phyloP scores from a whole-genome alignment of 2,329 filamentous ascomycete species.

The Cercospora canescens region DNA sequence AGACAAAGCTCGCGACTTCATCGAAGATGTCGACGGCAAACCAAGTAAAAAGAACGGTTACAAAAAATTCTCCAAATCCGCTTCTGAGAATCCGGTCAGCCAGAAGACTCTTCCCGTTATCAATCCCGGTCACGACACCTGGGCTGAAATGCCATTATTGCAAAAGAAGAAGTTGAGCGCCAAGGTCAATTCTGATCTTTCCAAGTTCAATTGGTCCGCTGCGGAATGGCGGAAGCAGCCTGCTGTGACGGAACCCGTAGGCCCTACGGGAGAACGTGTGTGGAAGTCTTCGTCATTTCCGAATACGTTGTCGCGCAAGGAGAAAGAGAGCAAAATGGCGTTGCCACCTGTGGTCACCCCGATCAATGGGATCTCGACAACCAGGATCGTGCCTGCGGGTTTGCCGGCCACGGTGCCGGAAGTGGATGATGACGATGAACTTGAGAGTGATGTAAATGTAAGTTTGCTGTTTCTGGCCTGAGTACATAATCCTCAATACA shows the following conservation, averaged over 20 bases:
- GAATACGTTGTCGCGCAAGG: background rate
- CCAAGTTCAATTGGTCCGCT: constrained; percentile 9
- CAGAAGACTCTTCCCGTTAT: background rate
- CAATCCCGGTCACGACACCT: constrained; percentile 15
- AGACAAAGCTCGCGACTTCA: background rate
- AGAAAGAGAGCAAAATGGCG: background rate
- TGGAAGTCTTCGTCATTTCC: background rate
- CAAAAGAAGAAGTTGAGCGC: constrained; percentile 11
- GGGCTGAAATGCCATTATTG: constrained; percentile 6
- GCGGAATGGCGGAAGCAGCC: constrained; percentile 8
- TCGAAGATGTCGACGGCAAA: background rate
- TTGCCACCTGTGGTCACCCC: background rate
- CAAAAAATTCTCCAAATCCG: background rate
- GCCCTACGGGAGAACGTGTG: constrained; percentile 10
- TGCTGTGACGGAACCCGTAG: constrained; percentile 1
- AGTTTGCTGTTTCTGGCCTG: background rate
- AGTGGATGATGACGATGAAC: background rate
- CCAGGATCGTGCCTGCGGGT: constrained; percentile 5
- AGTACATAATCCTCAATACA: background rate
- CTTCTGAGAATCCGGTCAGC: background rate
- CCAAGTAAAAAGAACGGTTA: background rate
- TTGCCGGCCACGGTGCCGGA: constrained; percentile 4
- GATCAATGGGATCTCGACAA: background rate
- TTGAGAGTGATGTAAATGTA: background rate
- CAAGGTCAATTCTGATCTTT: constrained; percentile 5